Evolutionary conservation across 2,329 filamentous ascomycete species (phyloP), one percentile per base, ranked within the genome.

Genomic region (Ascochyta pisi): DNA sequence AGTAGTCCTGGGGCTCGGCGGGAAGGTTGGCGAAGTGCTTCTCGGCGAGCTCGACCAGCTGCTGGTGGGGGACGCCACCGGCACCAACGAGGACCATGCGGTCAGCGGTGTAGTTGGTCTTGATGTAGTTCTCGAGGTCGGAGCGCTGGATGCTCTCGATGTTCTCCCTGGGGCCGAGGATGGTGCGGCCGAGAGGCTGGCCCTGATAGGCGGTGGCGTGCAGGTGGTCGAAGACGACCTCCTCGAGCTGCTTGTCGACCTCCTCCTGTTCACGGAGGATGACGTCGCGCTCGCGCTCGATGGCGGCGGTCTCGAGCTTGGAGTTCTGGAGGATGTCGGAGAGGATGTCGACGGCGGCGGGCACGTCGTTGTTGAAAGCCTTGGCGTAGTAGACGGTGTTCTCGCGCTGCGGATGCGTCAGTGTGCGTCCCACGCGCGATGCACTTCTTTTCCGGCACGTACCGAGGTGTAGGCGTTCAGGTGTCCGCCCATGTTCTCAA

Each of bases 301-400:
- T 97, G 72, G 95, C 94, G 55, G 86, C 83, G 74, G 87, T 83
- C 82, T 99, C 95, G 77, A 99, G 92, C 84, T 96, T 97, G 68
- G 95, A 98, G 88, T 99, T 96, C 81, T 98, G 95, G 62, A 99
- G 91, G 77, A 99, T 99, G 78, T 99, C 95, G 84, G 95, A 90
- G 61, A 99, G 91, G 74, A 99, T 98, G 80, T 99, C 92, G 79
- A 99, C 95, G 76, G 91, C 91, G 79, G 93, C 90, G 73, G 93
- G 93, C 60, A 98, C 92, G 78, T 99, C 94, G 80, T 90, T 88
- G 84, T 99, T 99, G 85, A 99, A 96, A 65, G 94, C 89, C 84
- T 98, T 97, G 81, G 95, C 95, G 81, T 98, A 99, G 87, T 99
- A 99, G 76, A 99, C 95, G 73, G 95, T 99, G 86, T 97, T 98